phyloP scores from a whole-genome alignment of 202 grass and related monocot species.

The Hordeum pubiflorum region DNA sequence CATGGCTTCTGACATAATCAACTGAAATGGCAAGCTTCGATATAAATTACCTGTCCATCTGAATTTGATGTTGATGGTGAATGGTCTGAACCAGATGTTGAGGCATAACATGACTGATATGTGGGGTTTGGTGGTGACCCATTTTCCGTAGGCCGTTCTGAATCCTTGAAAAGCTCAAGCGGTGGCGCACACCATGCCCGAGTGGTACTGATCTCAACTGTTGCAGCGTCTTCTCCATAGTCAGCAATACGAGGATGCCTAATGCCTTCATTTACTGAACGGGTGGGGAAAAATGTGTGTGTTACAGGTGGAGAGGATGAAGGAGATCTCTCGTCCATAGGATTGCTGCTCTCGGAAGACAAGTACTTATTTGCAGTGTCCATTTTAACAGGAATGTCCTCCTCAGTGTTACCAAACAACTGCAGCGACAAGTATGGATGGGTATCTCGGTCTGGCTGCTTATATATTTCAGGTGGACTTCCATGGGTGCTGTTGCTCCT shows the following conservation, averaged over 20 bases:
- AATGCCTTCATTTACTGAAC: conserved; percentile 39
- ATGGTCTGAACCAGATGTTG: conserved; percentile 84
- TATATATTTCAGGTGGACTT: conserved; percentile 25
- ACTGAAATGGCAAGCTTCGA: conserved; percentile 5
- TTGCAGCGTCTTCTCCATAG: conserved; percentile 54
- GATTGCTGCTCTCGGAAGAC: conserved; percentile 97
- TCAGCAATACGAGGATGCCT: conserved; percentile 34
- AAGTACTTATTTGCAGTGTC: conserved; percentile 73
- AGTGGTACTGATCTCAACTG: conserved; percentile 69
- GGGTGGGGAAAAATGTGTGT: conserved; percentile 82
- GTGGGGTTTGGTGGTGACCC: conserved; percentile 37
- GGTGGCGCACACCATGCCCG: conserved; percentile 42
- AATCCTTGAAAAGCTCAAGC: conserved; percentile 62
- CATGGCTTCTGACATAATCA: neutral
- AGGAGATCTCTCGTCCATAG: conserved; percentile 88
- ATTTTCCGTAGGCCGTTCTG: conserved; percentile 49
- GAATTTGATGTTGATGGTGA: conserved; percentile 89
- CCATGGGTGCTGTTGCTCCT: conserved; percentile 24
- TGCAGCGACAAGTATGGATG: conserved; percentile 43
- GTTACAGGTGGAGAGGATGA: conserved; percentile 84
- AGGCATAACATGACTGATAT: conserved; percentile 56
- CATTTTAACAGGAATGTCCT: conserved; percentile 55
- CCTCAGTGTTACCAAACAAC: conserved; percentile 54
- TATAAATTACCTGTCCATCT: conserved; percentile 62
- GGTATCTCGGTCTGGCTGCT: conserved; percentile 20